Conservation (phyloP, 2,329 filamentous ascomycete genomes). For the Aspergillus puulaauensis region DNA sequence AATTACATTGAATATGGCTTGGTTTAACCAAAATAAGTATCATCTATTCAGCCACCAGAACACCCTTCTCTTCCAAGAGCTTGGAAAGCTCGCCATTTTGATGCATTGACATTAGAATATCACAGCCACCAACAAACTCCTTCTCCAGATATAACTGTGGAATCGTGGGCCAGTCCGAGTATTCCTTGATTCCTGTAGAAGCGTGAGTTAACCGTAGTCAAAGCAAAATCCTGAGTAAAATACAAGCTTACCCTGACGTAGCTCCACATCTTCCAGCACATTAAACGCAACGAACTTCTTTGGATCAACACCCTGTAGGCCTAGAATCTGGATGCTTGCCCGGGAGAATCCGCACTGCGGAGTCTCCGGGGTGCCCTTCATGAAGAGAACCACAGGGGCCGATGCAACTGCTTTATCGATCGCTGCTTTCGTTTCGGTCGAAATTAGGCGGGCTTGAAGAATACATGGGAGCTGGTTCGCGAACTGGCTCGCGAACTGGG, state of each 20-base stretch:
- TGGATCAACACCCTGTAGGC: conserved; percentile 91
- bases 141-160: conserved; percentile 93
- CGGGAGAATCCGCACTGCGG: conserved; percentile 97
- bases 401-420: conserved; percentile 89
- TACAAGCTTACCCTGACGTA: conserved; percentile 67
- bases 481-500: neutral
- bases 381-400: conserved; percentile 93
- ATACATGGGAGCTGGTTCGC: conserved; percentile 16
- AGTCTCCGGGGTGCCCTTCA: conserved; percentile 97
- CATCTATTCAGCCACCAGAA: conserved; percentile 65
- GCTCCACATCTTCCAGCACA: conserved; percentile 85
- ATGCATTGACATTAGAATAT: conserved; percentile 96
- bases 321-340: conserved; percentile 90
- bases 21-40: neutral
- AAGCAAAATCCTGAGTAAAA: neutral
- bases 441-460: conserved; percentile 64
- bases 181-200: conserved; percentile 87
- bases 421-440: conserved; percentile 72
- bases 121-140: conserved; percentile 96
- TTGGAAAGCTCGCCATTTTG: conserved; percentile 91
- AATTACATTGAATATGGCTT: neutral
- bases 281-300: conserved; percentile 98
- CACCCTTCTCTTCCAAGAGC: conserved; percentile 85
- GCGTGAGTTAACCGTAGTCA: neutral
- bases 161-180: conserved; percentile 98